Evolutionary conservation across 768 basidiomycete species (phyloP).

Genomic region (Asterophora lycoperdoides): DNA sequence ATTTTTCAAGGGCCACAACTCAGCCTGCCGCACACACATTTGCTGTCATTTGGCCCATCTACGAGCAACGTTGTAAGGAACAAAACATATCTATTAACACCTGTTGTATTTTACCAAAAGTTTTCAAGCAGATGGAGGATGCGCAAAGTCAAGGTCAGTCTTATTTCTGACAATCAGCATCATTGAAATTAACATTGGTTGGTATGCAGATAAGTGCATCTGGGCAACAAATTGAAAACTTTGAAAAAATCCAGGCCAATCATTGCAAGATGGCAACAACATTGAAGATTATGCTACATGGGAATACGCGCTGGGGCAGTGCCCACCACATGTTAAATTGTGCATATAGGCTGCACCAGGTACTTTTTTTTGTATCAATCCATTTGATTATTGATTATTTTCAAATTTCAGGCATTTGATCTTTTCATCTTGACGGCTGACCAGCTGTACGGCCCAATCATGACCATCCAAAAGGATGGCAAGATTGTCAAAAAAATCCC

Average conservation of each 20-base stretch:
- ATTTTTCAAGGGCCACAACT: constrained; percentile 2
- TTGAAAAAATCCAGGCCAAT: constrained; percentile 21
- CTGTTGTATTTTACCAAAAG: not conserved
- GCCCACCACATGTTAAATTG: constrained; percentile 7
- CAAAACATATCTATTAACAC: not conserved
- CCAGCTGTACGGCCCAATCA: constrained; percentile 9
- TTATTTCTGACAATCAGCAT: no score
- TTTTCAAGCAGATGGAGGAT: constrained; percentile 1
- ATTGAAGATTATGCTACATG: constrained; percentile 22
- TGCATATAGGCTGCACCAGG: constrained; percentile 4
- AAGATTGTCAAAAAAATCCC: constrained; percentile 10
- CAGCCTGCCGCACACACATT: not conserved
- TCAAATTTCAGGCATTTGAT: constrained; percentile 11
- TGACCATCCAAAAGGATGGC: constrained; percentile 2
- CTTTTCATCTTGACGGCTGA: constrained; percentile 11
- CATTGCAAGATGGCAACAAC: constrained; percentile 1
- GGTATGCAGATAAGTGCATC: constrained; percentile 25
- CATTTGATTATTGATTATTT: not conserved
- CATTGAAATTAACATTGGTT: no score
- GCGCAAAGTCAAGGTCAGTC: no score
- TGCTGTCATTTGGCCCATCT: not conserved
- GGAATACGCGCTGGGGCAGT: constrained; percentile 7
- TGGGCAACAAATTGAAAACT: constrained; percentile 20
- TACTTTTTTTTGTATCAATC: not conserved
- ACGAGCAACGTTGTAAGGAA: constrained; percentile 1